Percentiles rank a stretch among this genome's conserved stretches.
These are phyloP conservation scores for Pinus taeda DNA, from an alignment of 75 land plant genomes.

Conservation along the genomic window DNA sequence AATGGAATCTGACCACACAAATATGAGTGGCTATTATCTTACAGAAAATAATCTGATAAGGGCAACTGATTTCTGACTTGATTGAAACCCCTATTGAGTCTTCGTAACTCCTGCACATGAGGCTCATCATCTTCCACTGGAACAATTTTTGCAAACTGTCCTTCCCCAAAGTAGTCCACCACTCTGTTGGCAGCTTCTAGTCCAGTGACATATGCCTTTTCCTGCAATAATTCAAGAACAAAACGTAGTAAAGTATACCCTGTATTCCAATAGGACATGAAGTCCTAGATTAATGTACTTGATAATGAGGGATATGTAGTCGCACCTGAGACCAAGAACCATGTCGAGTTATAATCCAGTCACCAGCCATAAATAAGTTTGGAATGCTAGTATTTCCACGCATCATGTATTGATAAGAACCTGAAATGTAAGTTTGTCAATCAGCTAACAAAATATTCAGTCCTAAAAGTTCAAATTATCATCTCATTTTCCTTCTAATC, in stretches of 20 bases:
- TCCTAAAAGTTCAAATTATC: not conserved
- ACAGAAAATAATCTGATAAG: slow-evolving; percentile 26
- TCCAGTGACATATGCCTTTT: slow-evolving; percentile 90
- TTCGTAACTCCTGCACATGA: slow-evolving; percentile 58
- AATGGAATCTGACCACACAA: no score
- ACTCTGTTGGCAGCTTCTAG: slow-evolving; percentile 90
- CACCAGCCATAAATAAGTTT: slow-evolving; percentile 90
- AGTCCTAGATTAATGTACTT: not conserved
- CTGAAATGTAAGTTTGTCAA: slow-evolving; percentile 23
- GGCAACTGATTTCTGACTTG: slow-evolving; percentile 42
- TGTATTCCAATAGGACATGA: not conserved
- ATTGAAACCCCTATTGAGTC: slow-evolving; percentile 41
- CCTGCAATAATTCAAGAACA: slow-evolving; percentile 32
- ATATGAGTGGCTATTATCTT: not conserved
- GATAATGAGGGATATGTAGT: not conserved
- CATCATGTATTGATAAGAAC: slow-evolving; percentile 89
- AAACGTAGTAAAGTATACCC: not conserved
- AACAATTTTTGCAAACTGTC: slow-evolving; percentile 66
- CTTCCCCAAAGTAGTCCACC: slow-evolving; percentile 64
- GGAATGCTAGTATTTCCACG: slow-evolving; percentile 78
- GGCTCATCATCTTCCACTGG: slow-evolving; percentile 86
- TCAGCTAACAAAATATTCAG: not conserved
- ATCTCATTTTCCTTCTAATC: not conserved
- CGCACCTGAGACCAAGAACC: slow-evolving; percentile 89
- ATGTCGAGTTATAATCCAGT: slow-evolving; percentile 80